Evolutionary conservation across 805 yeast genomes (phyloP).

Genomic region (Pichia cabralensis): DNA sequence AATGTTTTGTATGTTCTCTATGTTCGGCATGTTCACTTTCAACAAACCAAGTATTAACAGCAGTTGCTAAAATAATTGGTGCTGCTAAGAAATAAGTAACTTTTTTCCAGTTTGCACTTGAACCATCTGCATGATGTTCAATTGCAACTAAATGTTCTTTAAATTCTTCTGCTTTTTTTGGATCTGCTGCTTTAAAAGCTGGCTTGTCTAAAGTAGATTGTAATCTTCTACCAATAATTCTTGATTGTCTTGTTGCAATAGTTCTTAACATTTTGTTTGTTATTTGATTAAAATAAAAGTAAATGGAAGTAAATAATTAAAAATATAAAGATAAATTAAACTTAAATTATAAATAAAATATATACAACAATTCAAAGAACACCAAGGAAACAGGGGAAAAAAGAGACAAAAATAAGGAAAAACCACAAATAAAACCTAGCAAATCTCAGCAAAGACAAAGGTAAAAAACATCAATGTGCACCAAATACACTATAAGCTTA

Average conservation of each 20-base stretch:
- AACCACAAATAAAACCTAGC: neutral
- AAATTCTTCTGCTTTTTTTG: slow-evolving; percentile 65
- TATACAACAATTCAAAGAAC: too few relatives aligned
- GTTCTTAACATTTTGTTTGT: slow-evolving; percentile 34
- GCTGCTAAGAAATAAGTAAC: slow-evolving; percentile 69
- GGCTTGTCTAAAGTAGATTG: slow-evolving; percentile 25
- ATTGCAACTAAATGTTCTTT: slow-evolving; percentile 51
- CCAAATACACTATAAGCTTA: too few relatives aligned
- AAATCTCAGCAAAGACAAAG: neutral
- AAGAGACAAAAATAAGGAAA: too few relatives aligned
- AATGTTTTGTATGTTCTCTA: slow-evolving; percentile 63
- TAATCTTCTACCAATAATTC: slow-evolving; percentile 25
- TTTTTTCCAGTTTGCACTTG: slow-evolving; percentile 78
- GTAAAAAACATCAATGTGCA: too few relatives aligned
- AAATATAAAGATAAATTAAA: neutral
- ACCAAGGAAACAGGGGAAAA: too few relatives aligned
- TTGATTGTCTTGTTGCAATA: slow-evolving; percentile 24
- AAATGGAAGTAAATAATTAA: too few relatives aligned
- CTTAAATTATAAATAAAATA: neutral
- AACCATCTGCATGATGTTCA: slow-evolving; percentile 67
- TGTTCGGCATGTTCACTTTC: slow-evolving; percentile 89
- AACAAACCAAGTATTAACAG: slow-evolving; percentile 69
- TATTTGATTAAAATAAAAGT: neutral
- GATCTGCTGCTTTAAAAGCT: slow-evolving; percentile 39
- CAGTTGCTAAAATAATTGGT: slow-evolving; percentile 71